Evolutionary conservation across 2,329 filamentous ascomycete genomes (phyloP), one percentile per base, ranked within the genome.

Genomic region (Neurospora sp.): DNA sequence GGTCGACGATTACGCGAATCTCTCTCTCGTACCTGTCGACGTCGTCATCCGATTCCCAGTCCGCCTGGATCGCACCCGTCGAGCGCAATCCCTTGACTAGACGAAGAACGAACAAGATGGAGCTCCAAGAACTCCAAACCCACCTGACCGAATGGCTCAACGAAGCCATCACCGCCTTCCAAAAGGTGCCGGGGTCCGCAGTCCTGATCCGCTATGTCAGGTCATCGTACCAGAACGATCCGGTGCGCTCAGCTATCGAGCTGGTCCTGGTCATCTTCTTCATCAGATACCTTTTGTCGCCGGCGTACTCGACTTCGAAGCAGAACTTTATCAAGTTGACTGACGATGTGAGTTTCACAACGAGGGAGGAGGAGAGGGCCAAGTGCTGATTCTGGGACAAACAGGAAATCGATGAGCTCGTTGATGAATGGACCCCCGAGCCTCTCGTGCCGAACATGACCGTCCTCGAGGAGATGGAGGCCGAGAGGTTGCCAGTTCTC

Each of bases 191-290:
- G 38, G 96, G 96, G 68, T 98, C 95, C 38, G 92, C 95, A 57
- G 97, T 99, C 75, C 85, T 98, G 77, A 88, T 97, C 75, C 92
- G 96, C 73, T 99, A 99, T 82, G 93, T 99, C 78, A 92, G 92
- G 80, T 97, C 93, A 70, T 97, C 93, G 79, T 98, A 99, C 83
- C 96, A 99, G 83, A 91, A 99, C 79, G 96, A 99, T 77, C 96
- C 96, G 10, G 89, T 98, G 70, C 91, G 96, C 69, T 97, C 93
- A 68, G 93, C 92, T 46, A 92, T 99, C 74, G 96, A 99, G 82
- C 84, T 99, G 67, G 89, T 98, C 74, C 86, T 99, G 71, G 92
- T 99, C 75, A 88, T 99, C 69, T 99, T 99, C 82, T 96, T 96
- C 73, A 91, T 99, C 70, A 89, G 94, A 73, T 99, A 99, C 80